These are phyloP conservation scores for Sugiyamaella qingdaonensis DNA, from an alignment of 805 yeast genomes.

Conservation along the genomic window DNA sequence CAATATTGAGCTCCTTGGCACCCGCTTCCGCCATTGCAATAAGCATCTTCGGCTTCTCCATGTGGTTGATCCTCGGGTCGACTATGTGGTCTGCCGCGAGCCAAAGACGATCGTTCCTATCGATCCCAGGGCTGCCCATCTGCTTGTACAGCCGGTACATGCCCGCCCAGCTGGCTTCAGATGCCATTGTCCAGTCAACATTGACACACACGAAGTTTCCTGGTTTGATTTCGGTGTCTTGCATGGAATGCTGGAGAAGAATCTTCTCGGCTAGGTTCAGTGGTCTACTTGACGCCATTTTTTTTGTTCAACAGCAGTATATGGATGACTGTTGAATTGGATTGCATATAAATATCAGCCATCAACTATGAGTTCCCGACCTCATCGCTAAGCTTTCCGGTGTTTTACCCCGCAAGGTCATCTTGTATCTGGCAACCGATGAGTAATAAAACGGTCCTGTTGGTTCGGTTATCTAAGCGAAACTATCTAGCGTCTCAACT, in stretches of 20 bases:
- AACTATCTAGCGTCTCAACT: too few species aligned
- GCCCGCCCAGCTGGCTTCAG: constrained; percentile 16
- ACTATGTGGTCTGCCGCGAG: constrained; percentile 19
- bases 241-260: constrained; percentile 9
- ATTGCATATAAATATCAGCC: background rate
- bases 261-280: constrained; percentile 12
- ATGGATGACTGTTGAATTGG: background rate
- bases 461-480: too few species aligned
- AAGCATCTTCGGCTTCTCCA: constrained; percentile 11
- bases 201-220: constrained; percentile 13
- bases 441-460: too few species aligned
- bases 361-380: too few species aligned
- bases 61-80: constrained; percentile 15
- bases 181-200: constrained; percentile 17
- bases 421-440: too few species aligned
- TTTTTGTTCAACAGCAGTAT: background rate
- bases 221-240: constrained; percentile 7
- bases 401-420: too few species aligned
- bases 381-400: too few species aligned
- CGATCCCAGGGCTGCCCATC: constrained; percentile 15
- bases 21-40: constrained; percentile 14
- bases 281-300: background rate
- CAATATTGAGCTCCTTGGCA: constrained; percentile 12
- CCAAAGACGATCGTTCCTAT: constrained; percentile 15
- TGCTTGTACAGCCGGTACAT: constrained; percentile 10